phyloP scores from a whole-genome alignment of 1,284 basidiomycete genomes.

The Rhodotorula sp. region DNA sequence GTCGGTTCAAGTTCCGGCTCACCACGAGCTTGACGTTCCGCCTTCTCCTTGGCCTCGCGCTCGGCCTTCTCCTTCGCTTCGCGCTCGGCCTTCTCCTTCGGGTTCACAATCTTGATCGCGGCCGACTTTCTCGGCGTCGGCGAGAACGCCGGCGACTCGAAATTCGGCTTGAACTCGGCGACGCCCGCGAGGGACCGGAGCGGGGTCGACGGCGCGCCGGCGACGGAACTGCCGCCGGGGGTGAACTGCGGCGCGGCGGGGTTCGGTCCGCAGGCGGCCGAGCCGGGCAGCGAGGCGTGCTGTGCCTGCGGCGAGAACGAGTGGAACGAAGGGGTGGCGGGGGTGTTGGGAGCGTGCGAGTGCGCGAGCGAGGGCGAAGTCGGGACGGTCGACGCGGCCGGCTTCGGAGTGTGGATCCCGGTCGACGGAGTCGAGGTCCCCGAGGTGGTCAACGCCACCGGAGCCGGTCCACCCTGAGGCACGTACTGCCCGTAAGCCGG shows the following conservation, averaged over 20 bases:
- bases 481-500: slow-evolving; percentile 2
- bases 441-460: slow-evolving; percentile 4
- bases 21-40: slow-evolving; percentile 9
- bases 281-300: slow-evolving; percentile 20
- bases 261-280: slow-evolving; percentile 9
- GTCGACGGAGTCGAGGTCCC: slow-evolving; percentile 25
- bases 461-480: slow-evolving; percentile 1
- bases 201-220: slow-evolving; percentile 8
- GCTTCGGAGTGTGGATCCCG: slow-evolving; percentile 28
- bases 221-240: neutral
- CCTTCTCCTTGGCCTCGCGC: slow-evolving; percentile 19
- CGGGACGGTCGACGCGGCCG: slow-evolving; percentile 13
- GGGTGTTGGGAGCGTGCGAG: slow-evolving; percentile 22
- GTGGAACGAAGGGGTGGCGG: slow-evolving; percentile 20
- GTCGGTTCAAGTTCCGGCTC: slow-evolving; percentile 9
- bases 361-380: slow-evolving; percentile 22
- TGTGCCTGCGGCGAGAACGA: slow-evolving; percentile 35
- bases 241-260: slow-evolving; percentile 24
- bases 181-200: slow-evolving; percentile 26
- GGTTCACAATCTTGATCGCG: slow-evolving; percentile 42
- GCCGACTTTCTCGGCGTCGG: slow-evolving; percentile 32
- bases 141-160: slow-evolving; percentile 25
- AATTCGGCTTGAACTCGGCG: slow-evolving; percentile 33
- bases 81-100: slow-evolving; percentile 27
- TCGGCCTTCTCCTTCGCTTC: slow-evolving; percentile 31